Evolutionary conservation across 2,329 filamentous ascomycete species (phyloP).

Genomic region (Penicillium nordicum): DNA sequence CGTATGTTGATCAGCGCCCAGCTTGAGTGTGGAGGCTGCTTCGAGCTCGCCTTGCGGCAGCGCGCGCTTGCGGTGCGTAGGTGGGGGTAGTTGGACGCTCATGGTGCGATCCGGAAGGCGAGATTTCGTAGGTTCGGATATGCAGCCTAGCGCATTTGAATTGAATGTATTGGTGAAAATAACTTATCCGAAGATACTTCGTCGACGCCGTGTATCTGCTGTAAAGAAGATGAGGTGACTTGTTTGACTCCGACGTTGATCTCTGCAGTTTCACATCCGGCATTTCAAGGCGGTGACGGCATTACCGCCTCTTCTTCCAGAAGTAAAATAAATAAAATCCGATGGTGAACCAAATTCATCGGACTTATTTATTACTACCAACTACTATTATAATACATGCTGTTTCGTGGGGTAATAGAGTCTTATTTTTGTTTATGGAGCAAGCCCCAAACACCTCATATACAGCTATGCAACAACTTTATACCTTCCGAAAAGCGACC

Average conservation of each 20-base stretch:
- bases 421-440: constrained; percentile 7
- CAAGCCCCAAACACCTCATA: constrained; percentile 14
- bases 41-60: constrained; percentile 68
- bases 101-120: constrained; percentile 15
- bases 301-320: constrained; percentile 4
- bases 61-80: constrained; percentile 42
- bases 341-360: not conserved
- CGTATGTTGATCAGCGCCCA: constrained; percentile 91
- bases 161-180: not conserved
- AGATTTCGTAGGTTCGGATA: not conserved
- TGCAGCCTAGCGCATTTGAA: not conserved
- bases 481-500: constrained; percentile 65
- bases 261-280: constrained; percentile 14
- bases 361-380: not conserved
- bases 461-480: constrained; percentile 14
- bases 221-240: not conserved
- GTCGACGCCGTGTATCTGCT: not conserved
- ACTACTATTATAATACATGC: not conserved
- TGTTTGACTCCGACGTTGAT: constrained; percentile 10
- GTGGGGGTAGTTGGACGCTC: constrained; percentile 36
- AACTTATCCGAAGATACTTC: not conserved
- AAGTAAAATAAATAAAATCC: not conserved
- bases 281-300: constrained; percentile 24
- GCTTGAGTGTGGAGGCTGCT: constrained; percentile 72
- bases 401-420: constrained; percentile 18